Conservation (phyloP, 169 alveolate species). For the Plasmodium fragile region DNA sequence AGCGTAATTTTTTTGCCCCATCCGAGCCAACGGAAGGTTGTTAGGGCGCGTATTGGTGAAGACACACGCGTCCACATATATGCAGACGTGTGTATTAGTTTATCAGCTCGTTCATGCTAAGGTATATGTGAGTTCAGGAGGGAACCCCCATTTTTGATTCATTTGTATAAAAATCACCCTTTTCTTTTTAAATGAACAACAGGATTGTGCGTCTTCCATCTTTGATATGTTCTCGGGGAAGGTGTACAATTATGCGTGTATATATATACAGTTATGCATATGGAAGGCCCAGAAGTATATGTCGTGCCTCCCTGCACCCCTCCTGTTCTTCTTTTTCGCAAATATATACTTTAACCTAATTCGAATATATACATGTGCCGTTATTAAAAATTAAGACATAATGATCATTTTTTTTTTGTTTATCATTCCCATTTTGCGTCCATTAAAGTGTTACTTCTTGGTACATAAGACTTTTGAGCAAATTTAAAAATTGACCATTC, state of each 20-base stretch:
- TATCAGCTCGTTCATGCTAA: not conserved
- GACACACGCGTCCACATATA: not conserved
- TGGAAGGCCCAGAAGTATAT: not conserved
- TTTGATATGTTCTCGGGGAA: not conserved
- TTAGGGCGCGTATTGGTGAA: not conserved
- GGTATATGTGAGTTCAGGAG: not conserved
- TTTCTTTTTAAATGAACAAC: not conserved
- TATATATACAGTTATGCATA: not conserved
- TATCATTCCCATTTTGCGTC: not conserved
- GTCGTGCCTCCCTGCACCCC: not conserved
- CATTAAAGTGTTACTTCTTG: not conserved
- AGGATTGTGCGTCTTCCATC: not conserved
- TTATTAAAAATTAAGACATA: not conserved
- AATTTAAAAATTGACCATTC: not conserved
- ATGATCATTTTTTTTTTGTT: not conserved
- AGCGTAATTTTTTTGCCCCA: not conserved
- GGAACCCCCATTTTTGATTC: not conserved
- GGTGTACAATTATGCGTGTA: not conserved
- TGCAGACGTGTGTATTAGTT: not conserved
- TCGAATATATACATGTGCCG: not conserved
- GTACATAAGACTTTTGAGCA: not conserved
- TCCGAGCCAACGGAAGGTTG: not conserved
- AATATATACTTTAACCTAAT: not conserved
- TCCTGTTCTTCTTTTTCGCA: not conserved
- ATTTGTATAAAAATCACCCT: not conserved